phyloP scores from a whole-genome alignment of 2,329 filamentous ascomycete species.

The Fonsecaea pugnacius region DNA sequence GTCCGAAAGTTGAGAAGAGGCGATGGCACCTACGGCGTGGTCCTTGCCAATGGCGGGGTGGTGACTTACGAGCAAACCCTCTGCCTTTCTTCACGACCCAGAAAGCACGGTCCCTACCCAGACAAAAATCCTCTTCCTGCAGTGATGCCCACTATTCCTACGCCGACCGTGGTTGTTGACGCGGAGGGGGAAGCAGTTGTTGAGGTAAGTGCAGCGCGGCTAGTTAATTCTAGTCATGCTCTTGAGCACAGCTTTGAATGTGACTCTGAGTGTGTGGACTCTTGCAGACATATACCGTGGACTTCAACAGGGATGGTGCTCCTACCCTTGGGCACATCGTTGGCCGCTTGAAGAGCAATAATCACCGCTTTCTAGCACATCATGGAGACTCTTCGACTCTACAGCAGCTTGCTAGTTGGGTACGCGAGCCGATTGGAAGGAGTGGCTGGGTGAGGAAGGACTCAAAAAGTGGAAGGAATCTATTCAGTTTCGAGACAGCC shows the following conservation, averaged over 20 bases:
- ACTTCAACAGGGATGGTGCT: slow-evolving; percentile 57
- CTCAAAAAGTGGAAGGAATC: slow-evolving; percentile 41
- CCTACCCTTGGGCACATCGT: slow-evolving; percentile 57
- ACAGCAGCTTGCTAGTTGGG: slow-evolving; percentile 48
- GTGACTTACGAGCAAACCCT: slow-evolving; percentile 67
- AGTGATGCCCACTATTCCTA: slow-evolving; percentile 42
- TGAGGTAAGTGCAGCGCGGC: slow-evolving; percentile 49
- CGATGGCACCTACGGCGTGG: slow-evolving; percentile 56
- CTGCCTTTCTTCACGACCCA: slow-evolving; percentile 57
- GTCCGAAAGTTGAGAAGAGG: slow-evolving; percentile 56
- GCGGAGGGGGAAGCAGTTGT: slow-evolving; percentile 57
- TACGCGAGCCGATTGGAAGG: slow-evolving; percentile 55
- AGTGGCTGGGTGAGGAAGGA: slow-evolving; percentile 50
- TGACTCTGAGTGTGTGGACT: not conserved
- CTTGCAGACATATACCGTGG: slow-evolving; percentile 62
- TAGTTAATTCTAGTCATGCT: not conserved
- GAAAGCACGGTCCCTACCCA: slow-evolving; percentile 52
- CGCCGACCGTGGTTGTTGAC: slow-evolving; percentile 47
- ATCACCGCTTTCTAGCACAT: slow-evolving; percentile 61
- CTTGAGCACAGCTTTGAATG: not conserved
- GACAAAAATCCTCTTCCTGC: slow-evolving; percentile 50
- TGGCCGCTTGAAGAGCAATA: slow-evolving; percentile 54
- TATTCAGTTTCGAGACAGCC: slow-evolving; percentile 41
- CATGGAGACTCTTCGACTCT: slow-evolving; percentile 57
- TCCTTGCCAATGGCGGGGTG: slow-evolving; percentile 69